These are phyloP conservation scores for Panicum virgatum DNA, from an alignment of 202 grass and related monocot genomes.

Conservation along the genomic window DNA sequence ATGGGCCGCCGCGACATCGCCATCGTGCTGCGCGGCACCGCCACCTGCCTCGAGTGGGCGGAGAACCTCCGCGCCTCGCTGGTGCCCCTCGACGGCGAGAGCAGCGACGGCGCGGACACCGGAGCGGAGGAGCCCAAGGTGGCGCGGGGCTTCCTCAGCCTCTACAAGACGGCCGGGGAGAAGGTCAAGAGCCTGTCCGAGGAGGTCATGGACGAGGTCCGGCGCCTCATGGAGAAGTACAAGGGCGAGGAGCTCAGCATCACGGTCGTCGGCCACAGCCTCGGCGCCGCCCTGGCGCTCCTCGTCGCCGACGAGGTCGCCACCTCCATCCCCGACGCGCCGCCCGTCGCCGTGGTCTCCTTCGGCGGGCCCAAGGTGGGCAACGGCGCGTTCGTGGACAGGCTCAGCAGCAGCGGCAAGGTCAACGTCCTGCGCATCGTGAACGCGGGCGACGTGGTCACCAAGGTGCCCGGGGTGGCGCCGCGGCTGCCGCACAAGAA, in stretches of 20 bases:
- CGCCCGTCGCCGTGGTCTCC: constrained; percentile 73
- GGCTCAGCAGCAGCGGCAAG: constrained; percentile 37
- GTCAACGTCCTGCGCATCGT: constrained; percentile 84
- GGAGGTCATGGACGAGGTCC: constrained; percentile 65
- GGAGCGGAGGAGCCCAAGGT: constrained; percentile 50
- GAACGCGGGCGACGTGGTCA: constrained; percentile 80
- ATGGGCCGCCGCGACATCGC: constrained; percentile 91
- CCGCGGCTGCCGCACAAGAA: constrained; percentile 20
- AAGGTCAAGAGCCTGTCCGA: constrained; percentile 60
- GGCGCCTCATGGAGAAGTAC: constrained; percentile 64
- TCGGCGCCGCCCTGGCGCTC: constrained; percentile 75
- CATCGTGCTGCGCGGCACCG: constrained; percentile 80
- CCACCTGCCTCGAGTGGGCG: constrained; percentile 89
- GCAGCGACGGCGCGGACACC: background rate
- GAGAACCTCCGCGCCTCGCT: constrained; percentile 74
- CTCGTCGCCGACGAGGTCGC: constrained; percentile 77
- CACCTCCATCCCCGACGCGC: constrained; percentile 42
- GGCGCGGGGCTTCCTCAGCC: constrained; percentile 66
- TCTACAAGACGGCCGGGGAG: constrained; percentile 72
- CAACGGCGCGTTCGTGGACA: constrained; percentile 62
- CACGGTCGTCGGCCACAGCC: constrained; percentile 85
- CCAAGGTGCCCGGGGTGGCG: constrained; percentile 63
- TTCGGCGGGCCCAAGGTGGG: constrained; percentile 81
- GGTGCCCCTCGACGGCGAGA: constrained; percentile 44
- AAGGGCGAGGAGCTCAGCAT: constrained; percentile 86